Conservation (phyloP, 1,139 yeast genomes). For the Geotrichum europaeum region DNA sequence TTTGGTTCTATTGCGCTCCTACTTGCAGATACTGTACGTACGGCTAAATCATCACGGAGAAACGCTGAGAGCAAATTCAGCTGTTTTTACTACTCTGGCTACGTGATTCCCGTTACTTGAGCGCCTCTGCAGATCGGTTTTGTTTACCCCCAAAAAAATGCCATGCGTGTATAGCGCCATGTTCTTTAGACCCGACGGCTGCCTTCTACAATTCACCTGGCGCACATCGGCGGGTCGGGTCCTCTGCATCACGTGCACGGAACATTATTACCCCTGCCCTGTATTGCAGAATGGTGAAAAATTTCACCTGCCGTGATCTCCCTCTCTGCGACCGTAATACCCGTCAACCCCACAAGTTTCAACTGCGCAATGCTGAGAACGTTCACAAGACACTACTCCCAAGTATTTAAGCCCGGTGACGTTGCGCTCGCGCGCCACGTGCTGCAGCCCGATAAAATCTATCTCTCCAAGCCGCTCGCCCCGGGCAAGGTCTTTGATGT, state of each 20-base stretch:
- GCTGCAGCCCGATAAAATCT: constrained; percentile 15
- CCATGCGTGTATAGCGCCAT: too few relatives aligned
- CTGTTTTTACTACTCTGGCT: too few relatives aligned
- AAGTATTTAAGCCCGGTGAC: constrained; percentile 16
- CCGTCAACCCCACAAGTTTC: background rate
- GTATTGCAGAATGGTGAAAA: background rate
- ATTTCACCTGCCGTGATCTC: background rate
- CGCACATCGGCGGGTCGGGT: background rate
- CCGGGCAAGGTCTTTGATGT: constrained; percentile 11
- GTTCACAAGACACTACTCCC: constrained; percentile 1
- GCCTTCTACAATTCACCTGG: background rate
- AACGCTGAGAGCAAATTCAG: too few relatives aligned
- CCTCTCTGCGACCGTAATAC: background rate
- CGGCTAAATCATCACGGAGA: too few relatives aligned
- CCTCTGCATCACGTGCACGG: background rate
- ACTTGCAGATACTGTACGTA: too few relatives aligned
- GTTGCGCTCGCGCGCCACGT: constrained; percentile 18
- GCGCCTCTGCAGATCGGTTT: too few relatives aligned
- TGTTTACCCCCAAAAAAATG: too few relatives aligned
- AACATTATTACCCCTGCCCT: background rate
- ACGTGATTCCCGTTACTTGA: too few relatives aligned
- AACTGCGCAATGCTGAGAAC: background rate
- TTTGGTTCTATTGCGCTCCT: too few relatives aligned
- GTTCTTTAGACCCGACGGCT: background rate
- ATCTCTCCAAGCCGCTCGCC: constrained; percentile 13